Percentiles rank a stretch among this genome's conserved stretches.
Evolutionary conservation across 257 asterid genomes (phyloP).

Genomic region (Nicotiana noctiflora): DNA sequence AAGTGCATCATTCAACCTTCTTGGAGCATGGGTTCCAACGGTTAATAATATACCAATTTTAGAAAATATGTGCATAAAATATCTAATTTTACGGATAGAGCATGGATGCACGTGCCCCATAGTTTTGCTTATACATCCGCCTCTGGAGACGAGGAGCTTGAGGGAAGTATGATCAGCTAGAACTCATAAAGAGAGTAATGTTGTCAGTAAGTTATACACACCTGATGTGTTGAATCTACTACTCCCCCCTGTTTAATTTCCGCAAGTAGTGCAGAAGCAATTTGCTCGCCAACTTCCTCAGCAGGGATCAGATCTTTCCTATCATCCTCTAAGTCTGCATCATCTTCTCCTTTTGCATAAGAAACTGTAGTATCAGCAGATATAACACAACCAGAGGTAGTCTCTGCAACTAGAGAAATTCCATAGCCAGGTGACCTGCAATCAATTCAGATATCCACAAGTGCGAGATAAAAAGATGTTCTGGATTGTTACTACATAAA

Average conservation of each 20-base stretch:
- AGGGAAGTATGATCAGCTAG: neutral
- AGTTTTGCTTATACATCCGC: no score
- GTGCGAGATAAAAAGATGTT: no score
- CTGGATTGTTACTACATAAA: neutral
- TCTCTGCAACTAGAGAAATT: slow-evolving; percentile 74
- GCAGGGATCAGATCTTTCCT: slow-evolving; percentile 56
- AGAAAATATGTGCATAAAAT: no score
- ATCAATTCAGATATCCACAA: slow-evolving; percentile 6
- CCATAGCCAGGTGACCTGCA: slow-evolving; percentile 92
- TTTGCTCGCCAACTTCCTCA: slow-evolving; percentile 57
- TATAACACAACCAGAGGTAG: slow-evolving; percentile 74
- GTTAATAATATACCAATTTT: no score
- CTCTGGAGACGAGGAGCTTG: neutral
- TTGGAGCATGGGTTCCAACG: no score
- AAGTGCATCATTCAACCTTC: no score
- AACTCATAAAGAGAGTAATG: neutral
- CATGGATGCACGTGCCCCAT: no score
- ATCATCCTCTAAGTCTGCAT: slow-evolving; percentile 44
- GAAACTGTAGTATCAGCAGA: slow-evolving; percentile 74
- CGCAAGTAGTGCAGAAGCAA: slow-evolving; percentile 48
- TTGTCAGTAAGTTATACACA: slow-evolving; percentile 13
- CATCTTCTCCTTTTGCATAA: slow-evolving; percentile 34
- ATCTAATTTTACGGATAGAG: no score
- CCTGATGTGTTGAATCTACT: slow-evolving; percentile 97
- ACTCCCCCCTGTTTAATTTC: slow-evolving; percentile 97